phyloP scores from a whole-genome alignment of 169 alveolate genomes.

The Babesia ovata region DNA sequence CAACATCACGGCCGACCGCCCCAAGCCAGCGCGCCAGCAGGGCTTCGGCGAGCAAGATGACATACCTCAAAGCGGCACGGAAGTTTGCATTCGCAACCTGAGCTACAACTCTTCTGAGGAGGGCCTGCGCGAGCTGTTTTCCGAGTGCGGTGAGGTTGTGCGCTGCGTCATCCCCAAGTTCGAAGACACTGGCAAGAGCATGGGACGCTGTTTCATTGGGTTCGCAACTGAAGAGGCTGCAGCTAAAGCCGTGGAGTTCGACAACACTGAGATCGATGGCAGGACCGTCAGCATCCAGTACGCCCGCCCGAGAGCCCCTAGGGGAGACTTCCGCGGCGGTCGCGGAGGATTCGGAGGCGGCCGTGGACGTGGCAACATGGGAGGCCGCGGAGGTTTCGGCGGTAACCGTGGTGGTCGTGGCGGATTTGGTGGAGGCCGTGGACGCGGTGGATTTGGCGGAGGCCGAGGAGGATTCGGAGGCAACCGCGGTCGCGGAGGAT shows the following conservation, averaged over 20 bases:
- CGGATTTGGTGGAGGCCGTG: constrained; percentile 65
- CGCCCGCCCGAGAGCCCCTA: constrained; percentile 75
- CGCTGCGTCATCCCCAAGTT: constrained; percentile 74
- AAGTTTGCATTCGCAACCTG: constrained; percentile 72
- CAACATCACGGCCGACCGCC: constrained; percentile 84
- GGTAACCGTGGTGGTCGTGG: constrained; percentile 67
- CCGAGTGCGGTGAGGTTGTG: constrained; percentile 76
- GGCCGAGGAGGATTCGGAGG: constrained; percentile 33
- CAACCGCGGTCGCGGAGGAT: constrained; percentile 26
- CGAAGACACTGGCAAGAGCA: constrained; percentile 79
- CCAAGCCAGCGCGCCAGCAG: constrained; percentile 59
- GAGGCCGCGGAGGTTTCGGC: constrained; percentile 73
- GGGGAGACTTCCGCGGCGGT: constrained; percentile 70
- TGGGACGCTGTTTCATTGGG: constrained; percentile 75
- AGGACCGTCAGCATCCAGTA: constrained; percentile 78
- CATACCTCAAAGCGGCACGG: constrained; percentile 24
- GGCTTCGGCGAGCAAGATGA: constrained; percentile 61
- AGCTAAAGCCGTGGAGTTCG: constrained; percentile 78
- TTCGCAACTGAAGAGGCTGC: constrained; percentile 77
- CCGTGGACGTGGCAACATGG: constrained; percentile 79
- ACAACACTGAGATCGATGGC: constrained; percentile 80
- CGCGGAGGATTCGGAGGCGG: constrained; percentile 76
- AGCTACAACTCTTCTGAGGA: constrained; percentile 78
- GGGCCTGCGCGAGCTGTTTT: constrained; percentile 74
- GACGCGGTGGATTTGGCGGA: constrained; percentile 1